Base-by-base conservation (phyloP, 352 stramenopile species). In the Phytophthora agathidicida region DNA sequence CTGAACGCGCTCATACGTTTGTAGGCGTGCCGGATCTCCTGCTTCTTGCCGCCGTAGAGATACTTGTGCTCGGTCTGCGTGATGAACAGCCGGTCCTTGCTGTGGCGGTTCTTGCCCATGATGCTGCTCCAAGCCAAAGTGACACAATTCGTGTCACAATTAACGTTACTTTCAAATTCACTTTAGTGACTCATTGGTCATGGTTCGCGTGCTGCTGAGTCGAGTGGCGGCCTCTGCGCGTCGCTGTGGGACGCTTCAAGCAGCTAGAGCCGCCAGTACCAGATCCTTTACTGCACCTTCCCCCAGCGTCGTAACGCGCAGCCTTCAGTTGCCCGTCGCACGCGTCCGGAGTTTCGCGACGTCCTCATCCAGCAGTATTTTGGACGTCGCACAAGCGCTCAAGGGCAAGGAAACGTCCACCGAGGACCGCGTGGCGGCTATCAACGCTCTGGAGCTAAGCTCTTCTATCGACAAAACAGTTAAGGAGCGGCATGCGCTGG, bases 41-140 rank as follows among this genome's bases (percentile, higher is more conserved):
- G 73, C 65, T 97, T 97, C 77, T 98, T 97, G 51, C 93, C 93
- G 33, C 91, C 91, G 54, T 97, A 98, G 41, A 98, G 80, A 56
- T 93, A 89, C 74, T 95, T 97, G 81, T 96, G 93, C 86, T 97
- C 86, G 20, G 84, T 93, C 65, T 91, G 83, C 28, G 86, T 96
- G 71, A 96, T 83, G 68, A 94, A 96, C 53, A 96, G 60, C 36
- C 86, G 77, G 71, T 96, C 88, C 54, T 96, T 96, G 64, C 77
- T 93, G 72, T 96, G 88, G 31, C 87, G 88, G 53, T 96, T 96
- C 83, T 96, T 96, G 63, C 88, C 87, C 88, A 96, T 96, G 26
- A 37, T 63, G 27, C 23, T 42, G 20, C 31, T 31, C 39, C 31
- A 31, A 31, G 24, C 39, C 4, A 52, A 10, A 17, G n/a, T n/a